Evolutionary conservation across 2,329 filamentous ascomycete species (phyloP).

Genomic region (Pseudogymnoascus sp.): DNA sequence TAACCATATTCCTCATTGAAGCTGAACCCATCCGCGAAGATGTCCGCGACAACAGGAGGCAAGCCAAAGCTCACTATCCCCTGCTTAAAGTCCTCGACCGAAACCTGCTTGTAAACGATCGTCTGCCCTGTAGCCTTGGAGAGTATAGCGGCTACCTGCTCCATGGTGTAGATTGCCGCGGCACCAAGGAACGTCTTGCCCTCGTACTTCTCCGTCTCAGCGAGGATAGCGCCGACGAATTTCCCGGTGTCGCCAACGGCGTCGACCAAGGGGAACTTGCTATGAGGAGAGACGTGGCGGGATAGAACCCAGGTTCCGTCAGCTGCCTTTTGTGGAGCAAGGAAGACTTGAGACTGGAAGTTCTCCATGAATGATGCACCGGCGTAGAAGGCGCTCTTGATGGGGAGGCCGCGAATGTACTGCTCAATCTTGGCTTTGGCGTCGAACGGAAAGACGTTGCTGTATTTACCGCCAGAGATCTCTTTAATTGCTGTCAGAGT

Average conservation of each 20-base stretch:
- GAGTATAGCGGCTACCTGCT: constrained; percentile 9
- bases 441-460: constrained; percentile 27
- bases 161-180: constrained; percentile 24
- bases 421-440: constrained; percentile 30
- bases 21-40: constrained; percentile 18
- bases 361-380: constrained; percentile 37
- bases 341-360: constrained; percentile 10
- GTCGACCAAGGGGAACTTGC: constrained; percentile 23
- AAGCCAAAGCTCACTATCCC: neutral
- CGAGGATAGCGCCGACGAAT: constrained; percentile 32
- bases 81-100: neutral
- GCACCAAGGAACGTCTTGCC: constrained; percentile 39
- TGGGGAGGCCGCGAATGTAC: constrained; percentile 29
- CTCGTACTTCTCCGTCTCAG: constrained; percentile 34
- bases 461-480: constrained; percentile 29
- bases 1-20: constrained; percentile 30
- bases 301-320: constrained; percentile 17
- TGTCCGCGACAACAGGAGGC: constrained; percentile 15
- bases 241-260: constrained; percentile 23
- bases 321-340: constrained; percentile 14
- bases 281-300: constrained; percentile 16
- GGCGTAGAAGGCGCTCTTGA: constrained; percentile 39
- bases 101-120: constrained; percentile 11
- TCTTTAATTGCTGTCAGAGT: constrained; percentile 32
- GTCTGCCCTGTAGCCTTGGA: constrained; percentile 13